Percentiles rank a stretch among this genome's conserved stretches.
Conservation (phyloP, 2,329 filamentous ascomycete species). For the Aspergillus hiratsukae region DNA sequence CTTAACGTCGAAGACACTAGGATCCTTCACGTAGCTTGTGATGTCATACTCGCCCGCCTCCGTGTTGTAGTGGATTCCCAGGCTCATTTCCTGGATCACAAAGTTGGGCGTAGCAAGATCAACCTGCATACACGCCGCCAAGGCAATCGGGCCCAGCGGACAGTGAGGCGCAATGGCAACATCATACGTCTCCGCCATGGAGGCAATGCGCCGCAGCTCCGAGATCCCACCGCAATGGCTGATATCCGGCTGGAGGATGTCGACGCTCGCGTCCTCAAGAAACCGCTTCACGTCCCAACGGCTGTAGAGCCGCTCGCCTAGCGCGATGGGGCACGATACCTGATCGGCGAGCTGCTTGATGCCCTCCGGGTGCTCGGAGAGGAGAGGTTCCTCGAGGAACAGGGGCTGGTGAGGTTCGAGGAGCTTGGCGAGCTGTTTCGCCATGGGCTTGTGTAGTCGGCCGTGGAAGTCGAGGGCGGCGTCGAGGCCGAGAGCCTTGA, state of each 20-base stretch:
- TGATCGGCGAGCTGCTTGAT: constrained; percentile 57
- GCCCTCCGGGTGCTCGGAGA: constrained; percentile 64
- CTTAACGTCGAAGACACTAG: constrained; percentile 61
- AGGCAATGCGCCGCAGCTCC: constrained; percentile 64
- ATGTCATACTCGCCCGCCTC: constrained; percentile 60
- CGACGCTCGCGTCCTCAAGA: constrained; percentile 62
- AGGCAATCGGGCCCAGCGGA: constrained; percentile 66
- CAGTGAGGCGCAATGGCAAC: constrained; percentile 70
- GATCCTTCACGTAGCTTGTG: constrained; percentile 61
- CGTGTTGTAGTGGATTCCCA: constrained; percentile 74
- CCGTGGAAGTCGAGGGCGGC: constrained; percentile 76
- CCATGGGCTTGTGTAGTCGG: constrained; percentile 74
- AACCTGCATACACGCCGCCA: constrained; percentile 68
- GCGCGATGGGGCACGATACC: constrained; percentile 62
- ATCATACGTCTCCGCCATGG: constrained; percentile 69
- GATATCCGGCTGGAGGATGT: constrained; percentile 70
- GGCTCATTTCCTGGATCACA: constrained; percentile 71
- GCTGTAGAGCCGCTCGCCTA: constrained; percentile 67
- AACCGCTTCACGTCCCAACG: constrained; percentile 72
- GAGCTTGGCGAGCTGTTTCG: constrained; percentile 65
- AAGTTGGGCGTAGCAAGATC: constrained; percentile 60
- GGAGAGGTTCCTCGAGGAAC: constrained; percentile 72
- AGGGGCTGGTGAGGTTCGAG: constrained; percentile 65
- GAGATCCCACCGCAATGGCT: constrained; percentile 69
- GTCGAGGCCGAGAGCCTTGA: constrained; percentile 67